These are phyloP conservation scores for Xylariaceae sp. DNA, from an alignment of 2,329 filamentous ascomycete genomes.

Conservation along the genomic window DNA sequence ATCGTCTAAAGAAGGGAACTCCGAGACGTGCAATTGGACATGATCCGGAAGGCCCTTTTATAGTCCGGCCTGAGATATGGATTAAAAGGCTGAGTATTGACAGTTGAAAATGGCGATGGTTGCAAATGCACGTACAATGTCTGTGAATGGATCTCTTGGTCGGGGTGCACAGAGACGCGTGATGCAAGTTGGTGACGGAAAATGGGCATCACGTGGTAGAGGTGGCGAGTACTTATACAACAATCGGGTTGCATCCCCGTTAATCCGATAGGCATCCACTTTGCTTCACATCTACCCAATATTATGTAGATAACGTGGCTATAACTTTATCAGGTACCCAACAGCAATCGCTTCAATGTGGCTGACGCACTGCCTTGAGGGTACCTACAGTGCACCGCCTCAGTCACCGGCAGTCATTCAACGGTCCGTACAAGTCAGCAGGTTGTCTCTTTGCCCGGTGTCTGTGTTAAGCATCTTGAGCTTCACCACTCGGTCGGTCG, in stretches of 20 bases:
- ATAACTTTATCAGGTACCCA: no score
- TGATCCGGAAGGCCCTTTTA: neutral
- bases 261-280: slow-evolving; percentile 2
- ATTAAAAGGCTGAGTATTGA: neutral
- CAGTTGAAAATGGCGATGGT: neutral
- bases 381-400: neutral
- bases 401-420: neutral
- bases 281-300: neutral
- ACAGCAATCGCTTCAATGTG: no score
- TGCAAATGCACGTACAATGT: slow-evolving; percentile 10
- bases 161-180: slow-evolving; percentile 30
- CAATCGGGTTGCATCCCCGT: neutral
- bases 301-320: no score
- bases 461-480: neutral
- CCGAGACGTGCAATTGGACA: neutral
- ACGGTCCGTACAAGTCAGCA: neutral
- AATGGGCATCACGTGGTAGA: slow-evolving; percentile 11
- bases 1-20: neutral
- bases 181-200: slow-evolving; percentile 29
- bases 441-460: neutral
- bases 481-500: neutral
- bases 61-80: neutral
- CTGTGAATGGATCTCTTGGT: slow-evolving; percentile 27
- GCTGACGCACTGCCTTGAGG: no score
- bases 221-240: neutral